Percentiles rank a stretch among this genome's conserved stretches.
These are phyloP conservation scores for Asterella californica DNA, from an alignment of 225 moss, liverwort and hornwort species.

Conservation along the genomic window DNA sequence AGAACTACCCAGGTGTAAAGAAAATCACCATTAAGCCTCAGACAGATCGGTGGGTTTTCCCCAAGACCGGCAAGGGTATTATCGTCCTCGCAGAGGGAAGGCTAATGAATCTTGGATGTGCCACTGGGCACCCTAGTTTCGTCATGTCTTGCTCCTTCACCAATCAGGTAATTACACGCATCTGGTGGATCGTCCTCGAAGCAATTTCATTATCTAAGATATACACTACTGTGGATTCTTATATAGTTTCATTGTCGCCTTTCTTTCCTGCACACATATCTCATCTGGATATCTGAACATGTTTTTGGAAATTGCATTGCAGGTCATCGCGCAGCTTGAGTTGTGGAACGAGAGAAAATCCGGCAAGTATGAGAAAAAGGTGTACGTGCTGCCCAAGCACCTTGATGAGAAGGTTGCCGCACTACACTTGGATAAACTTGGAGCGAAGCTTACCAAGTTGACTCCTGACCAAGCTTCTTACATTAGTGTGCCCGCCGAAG, in stretches of 20 bases:
- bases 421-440: conserved; percentile 75
- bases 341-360: conserved; percentile 94
- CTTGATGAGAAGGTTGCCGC: conserved; percentile 90
- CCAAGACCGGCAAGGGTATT: conserved; percentile 55
- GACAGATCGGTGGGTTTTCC: conserved; percentile 91
- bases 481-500: conserved; percentile 77
- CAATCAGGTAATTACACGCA: conserved; percentile 53
- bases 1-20: conserved; percentile 65
- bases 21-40: conserved; percentile 91
- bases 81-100: conserved; percentile 85
- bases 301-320: not conserved
- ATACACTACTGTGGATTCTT: not conserved
- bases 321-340: conserved; percentile 73
- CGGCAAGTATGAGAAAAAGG: conserved; percentile 95
- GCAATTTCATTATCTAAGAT: not conserved
- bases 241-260: not conserved
- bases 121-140: conserved; percentile 90
- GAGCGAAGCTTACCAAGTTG: conserved; percentile 74
- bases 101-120: conserved; percentile 92
- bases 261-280: not conserved
- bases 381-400: conserved; percentile 93
- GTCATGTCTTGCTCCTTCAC: conserved; percentile 99
- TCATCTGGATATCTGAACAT: not conserved
- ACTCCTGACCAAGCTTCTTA: conserved; percentile 58
- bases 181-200: not conserved